Evolutionary conservation across 176 grass and related monocot species (phyloP).

Genomic region (barley (Hordeum vulgare)): DNA sequence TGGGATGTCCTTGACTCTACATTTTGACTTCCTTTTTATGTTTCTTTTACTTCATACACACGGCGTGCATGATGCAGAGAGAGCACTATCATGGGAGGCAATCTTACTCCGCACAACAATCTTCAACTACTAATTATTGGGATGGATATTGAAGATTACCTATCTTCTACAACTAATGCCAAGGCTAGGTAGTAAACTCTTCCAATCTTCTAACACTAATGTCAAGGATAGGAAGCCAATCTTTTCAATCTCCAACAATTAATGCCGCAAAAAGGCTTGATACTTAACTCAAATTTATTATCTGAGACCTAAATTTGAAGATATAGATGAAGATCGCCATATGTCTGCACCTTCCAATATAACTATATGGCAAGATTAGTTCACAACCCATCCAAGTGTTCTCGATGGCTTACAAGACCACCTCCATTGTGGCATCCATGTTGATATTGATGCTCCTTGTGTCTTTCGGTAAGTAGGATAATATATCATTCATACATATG

Average conservation of each 20-base stretch:
- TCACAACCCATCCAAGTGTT: not conserved
- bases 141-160: too few relatives aligned
- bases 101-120: too few relatives aligned
- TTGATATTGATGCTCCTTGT: not conserved
- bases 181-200: too few relatives aligned
- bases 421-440: not conserved
- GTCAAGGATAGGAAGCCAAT: not conserved
- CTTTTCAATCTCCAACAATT: too few relatives aligned
- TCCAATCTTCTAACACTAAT: too few relatives aligned
- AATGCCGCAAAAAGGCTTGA: not conserved
- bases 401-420: not conserved
- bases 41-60: too few relatives aligned
- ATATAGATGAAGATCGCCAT: not conserved
- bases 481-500: not conserved
- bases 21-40: too few relatives aligned
- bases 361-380: not conserved
- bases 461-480: not conserved
- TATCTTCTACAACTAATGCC: too few relatives aligned
- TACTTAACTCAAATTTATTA: not conserved
- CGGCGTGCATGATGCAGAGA: too few relatives aligned
- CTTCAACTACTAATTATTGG: too few relatives aligned
- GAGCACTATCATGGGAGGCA: too few relatives aligned
- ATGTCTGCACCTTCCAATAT: not conserved
- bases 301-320: not conserved
- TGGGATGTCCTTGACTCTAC: too few relatives aligned